Base-by-base conservation (phyloP, 148 eudicot species). In the Chenopodium berlandieri region DNA sequence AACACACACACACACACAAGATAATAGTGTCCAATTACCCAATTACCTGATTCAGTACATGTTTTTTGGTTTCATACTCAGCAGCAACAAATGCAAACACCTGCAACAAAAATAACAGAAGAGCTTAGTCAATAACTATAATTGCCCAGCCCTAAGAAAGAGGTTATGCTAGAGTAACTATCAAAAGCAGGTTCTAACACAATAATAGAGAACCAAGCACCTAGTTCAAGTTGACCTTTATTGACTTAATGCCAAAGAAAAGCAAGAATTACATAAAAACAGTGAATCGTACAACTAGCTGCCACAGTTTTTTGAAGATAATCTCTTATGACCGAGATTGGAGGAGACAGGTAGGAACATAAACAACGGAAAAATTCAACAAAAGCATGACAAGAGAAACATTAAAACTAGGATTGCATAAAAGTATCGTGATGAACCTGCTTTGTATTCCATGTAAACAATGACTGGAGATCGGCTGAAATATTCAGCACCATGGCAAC, bases 51-150 rank as follows among this genome's bases (percentile, higher is more conserved):
- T 93, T 95, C 66, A 95, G 81, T 12, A 89, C 76, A 85, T 95
- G 91, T 80, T 89, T 84, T 76, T 91, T 87, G 76, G 92, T 95
- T 86, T 85, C 92, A 86, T 95, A 95, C 80, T 95, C 98, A 9
- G 98, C 98, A 32, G 98, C 97, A 80, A 95, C 81, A 86, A 95
- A 95, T 74, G 90, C 97, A 85, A 95, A 95, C 31, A 95, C 97
- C 98, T 95, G 92, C 78, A 83, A 67, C 0, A 71, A 80, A 79
- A 80, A 75, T 62, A 30, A 71, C 32, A 73, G 23, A 44, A 79
- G 54, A 71, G 54, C 30, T 69, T 19, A 83, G 37, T 64, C 40
- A 71, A 9, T 32, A 5, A 16, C 48, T 9, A 52, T 34, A 34
- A 16, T 79, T 37, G 9, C 37, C 71, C 58, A 47, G 58, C 2